Evolutionary conservation across 768 basidiomycete species (phyloP), one percentile per base, ranked within the genome.

Genomic region (Lyophyllum atratum): DNA sequence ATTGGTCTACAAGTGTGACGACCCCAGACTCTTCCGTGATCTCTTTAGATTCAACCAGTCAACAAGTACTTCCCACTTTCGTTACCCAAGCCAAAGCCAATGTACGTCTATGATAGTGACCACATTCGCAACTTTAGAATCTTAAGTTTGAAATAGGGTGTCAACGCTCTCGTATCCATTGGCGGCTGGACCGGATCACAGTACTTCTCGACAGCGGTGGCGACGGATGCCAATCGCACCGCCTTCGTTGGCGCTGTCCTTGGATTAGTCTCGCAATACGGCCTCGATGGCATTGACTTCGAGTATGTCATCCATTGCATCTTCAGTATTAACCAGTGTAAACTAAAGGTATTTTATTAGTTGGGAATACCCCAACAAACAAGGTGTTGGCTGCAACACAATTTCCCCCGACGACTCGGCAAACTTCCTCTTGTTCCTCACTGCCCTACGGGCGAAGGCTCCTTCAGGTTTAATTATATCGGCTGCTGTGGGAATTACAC

Each of bases 351-450:
- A 28, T 28, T 46, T 37, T 55, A 8, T 57, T 52, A 81, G 80
- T 65, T 95, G 93, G 93, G 94, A 96, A 71, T 94, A 89, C 67
- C 93, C 94, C 1, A 82, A 79, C 53, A 62, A 71, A 4, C 72
- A 77, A 49, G 92, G 93, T 31, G 77, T 88, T 1, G 84, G 83
- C 1, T 90, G 90, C 62, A 97, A 96, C 68, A 69, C 68, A 0
- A 77, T 87, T 56, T 78, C 80, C 8, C 50, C 68, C 1, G 58
- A 78, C 52, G 95, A 98, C 68, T 83, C 86, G 0, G 74, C 80
- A 29, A 95, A 97, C 70, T 91, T 89, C 72, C 81, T 95, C 33
- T 59, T 73, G 4, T 92, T 95, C 76, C 77, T 98, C 11, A 77
- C 86, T 61, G 79, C 81, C 31, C 83, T 96, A 21, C 85, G 90